Conservation (phyloP, 805 yeast species). For the Ascoidea tarda region DNA sequence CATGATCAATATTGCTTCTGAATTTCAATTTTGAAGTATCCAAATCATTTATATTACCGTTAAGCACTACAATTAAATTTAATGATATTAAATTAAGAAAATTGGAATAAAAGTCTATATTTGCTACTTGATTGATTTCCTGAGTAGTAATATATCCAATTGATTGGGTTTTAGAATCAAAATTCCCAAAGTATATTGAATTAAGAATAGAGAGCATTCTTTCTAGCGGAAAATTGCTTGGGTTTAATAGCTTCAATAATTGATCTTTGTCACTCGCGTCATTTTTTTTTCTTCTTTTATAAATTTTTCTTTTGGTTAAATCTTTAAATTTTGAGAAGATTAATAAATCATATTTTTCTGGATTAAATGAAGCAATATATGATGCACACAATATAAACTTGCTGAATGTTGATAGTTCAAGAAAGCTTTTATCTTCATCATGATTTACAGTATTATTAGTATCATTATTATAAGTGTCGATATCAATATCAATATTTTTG, state of each 20-base stretch:
- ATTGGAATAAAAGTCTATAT: constrained; percentile 26
- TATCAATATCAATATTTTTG: no score
- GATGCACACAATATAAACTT: constrained; percentile 29
- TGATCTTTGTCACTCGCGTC: constrained; percentile 13
- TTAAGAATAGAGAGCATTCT: constrained; percentile 29
- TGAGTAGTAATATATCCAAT: constrained; percentile 19
- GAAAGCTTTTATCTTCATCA: constrained; percentile 7
- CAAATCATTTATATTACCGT: constrained; percentile 19
- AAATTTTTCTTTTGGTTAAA: neutral
- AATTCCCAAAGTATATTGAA: constrained; percentile 25
- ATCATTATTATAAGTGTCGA: no score
- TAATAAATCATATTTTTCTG: constrained; percentile 25
- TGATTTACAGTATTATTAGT: no score
- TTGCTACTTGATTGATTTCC: constrained; percentile 6
- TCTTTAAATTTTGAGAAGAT: constrained; percentile 21
- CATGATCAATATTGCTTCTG: constrained; percentile 6
- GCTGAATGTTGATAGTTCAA: constrained; percentile 25
- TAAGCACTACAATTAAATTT: constrained; percentile 23
- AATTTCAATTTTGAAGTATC: constrained; percentile 6
- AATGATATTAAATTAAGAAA: constrained; percentile 27
- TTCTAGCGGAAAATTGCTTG: constrained; percentile 29
- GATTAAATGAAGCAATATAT: constrained; percentile 28
- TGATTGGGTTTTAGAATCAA: constrained; percentile 17
- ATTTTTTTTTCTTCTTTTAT: neutral
- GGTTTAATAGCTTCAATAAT: constrained; percentile 22